Percentiles rank a stretch among this genome's conserved stretches.
Conservation (phyloP, 352 stramenopile genomes). For the Phytophthora pini region DNA sequence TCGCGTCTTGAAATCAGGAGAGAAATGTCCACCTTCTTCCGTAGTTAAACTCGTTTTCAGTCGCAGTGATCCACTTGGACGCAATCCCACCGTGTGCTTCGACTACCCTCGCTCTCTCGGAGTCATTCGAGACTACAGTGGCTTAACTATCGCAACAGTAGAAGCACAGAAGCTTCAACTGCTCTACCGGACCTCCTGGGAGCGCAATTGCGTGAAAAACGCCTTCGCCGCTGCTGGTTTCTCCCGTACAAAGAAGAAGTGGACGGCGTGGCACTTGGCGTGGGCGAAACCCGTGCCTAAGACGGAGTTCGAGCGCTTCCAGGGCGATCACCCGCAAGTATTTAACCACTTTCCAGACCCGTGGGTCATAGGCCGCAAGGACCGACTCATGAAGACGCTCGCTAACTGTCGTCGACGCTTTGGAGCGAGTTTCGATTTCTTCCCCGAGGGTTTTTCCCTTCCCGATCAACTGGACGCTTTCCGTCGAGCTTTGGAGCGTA, state of each 20-base stretch:
- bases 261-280: conserved; percentile 59
- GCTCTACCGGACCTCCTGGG: conserved; percentile 90
- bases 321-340: conserved; percentile 58
- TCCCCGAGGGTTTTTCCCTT: conserved; percentile 86
- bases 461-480: conserved; percentile 76
- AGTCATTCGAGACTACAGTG: conserved; percentile 47
- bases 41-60: conserved; percentile 68
- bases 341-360: conserved; percentile 92
- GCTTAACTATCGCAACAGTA: conserved; percentile 45
- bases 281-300: conserved; percentile 80
- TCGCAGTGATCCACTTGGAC: conserved; percentile 44
- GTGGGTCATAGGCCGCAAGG: conserved; percentile 92
- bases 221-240: conserved; percentile 84
- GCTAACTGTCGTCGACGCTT: conserved; percentile 62
- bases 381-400: conserved; percentile 86
- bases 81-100: conserved; percentile 86
- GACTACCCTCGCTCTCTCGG: conserved; percentile 85
- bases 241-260: conserved; percentile 64
- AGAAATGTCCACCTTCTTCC: conserved; percentile 44
- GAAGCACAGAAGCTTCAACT: conserved; percentile 46
- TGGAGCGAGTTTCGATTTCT: conserved; percentile 73
- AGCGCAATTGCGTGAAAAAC: conserved; percentile 94
- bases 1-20: conserved; percentile 15
- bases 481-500: conserved; percentile 52
- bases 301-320: conserved; percentile 63